Conservation (phyloP, 2,329 filamentous ascomycete species). For the Aureobasidium vineae region DNA sequence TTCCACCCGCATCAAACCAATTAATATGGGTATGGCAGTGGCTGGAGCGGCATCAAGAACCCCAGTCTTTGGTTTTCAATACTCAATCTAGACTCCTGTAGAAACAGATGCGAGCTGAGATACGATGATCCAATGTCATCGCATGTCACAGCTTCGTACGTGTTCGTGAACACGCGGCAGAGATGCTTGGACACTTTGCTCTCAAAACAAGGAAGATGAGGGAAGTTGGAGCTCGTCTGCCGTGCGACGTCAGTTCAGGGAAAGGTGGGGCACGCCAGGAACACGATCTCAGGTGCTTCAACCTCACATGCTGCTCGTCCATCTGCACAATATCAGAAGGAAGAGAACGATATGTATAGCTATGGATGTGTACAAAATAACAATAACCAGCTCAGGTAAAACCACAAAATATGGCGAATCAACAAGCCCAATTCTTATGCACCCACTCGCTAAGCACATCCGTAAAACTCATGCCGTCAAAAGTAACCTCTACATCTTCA, state of each 20-base stretch:
- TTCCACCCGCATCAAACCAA: not conserved
- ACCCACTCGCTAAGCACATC: conserved; percentile 61
- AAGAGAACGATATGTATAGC: not conserved
- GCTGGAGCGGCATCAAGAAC: not conserved
- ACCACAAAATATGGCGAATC: too few relatives aligned
- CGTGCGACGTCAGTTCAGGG: not conserved
- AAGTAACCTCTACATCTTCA: conserved; percentile 53
- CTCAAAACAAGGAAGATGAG: conserved; percentile 7
- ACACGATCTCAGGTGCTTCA: not conserved
- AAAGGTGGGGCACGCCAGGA: conserved; percentile 12
- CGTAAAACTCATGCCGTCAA: conserved; percentile 56
- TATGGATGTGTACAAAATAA: not conserved
- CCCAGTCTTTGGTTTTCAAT: not conserved
- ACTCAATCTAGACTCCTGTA: not conserved
- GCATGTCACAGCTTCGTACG: not conserved
- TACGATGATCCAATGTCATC: not conserved
- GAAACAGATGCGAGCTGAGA: not conserved
- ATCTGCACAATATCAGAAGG: not conserved
- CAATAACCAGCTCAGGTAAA: not conserved
- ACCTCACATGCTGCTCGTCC: not conserved
- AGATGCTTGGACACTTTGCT: not conserved
- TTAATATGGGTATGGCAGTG: not conserved
- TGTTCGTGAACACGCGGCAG: not conserved
- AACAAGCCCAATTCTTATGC: conserved; percentile 52
- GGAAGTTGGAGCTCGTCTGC: not conserved